These are phyloP conservation scores for Nitzschia inconspicua DNA, from an alignment of 108 stramenopile genomes.

Conservation along the genomic window DNA sequence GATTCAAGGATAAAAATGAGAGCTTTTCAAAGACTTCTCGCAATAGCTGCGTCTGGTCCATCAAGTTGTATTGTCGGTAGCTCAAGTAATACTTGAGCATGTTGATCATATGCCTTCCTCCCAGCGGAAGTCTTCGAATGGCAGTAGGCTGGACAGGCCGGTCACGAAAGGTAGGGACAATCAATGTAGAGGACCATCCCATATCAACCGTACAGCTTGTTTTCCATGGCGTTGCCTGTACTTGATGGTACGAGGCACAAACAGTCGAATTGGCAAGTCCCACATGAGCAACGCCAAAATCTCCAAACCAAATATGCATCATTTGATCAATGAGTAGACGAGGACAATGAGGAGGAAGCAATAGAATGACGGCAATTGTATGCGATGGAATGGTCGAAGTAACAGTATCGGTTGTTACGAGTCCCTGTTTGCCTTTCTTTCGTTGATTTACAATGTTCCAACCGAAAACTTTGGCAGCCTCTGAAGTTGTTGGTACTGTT, in stretches of 20 bases:
- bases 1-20: conserved; percentile 64
- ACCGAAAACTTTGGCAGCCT: conserved; percentile 37
- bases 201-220: conserved; percentile 88
- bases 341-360: conserved; percentile 45
- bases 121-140: conserved; percentile 82
- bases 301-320: conserved; percentile 48
- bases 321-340: conserved; percentile 44
- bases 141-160: conserved; percentile 34
- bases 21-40: conserved; percentile 75
- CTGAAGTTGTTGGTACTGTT: conserved; percentile 20
- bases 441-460: conserved; percentile 37
- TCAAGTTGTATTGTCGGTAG: conserved; percentile 95
- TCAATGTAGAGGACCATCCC: conserved; percentile 87
- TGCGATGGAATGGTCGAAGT: conserved; percentile 24
- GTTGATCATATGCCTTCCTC: conserved; percentile 91
- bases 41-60: conserved; percentile 91
- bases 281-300: conserved; percentile 48
- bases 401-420: no score
- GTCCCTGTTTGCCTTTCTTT: no score
- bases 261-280: conserved; percentile 35
- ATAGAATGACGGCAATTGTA: conserved; percentile 33
- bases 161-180: conserved; percentile 71
- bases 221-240: neutral
- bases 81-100: conserved; percentile 88
- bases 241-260: conserved; percentile 15